Base-by-base conservation (phyloP, 495 filamentous ascomycete genomes). In the Penicillium verhagenii region DNA sequence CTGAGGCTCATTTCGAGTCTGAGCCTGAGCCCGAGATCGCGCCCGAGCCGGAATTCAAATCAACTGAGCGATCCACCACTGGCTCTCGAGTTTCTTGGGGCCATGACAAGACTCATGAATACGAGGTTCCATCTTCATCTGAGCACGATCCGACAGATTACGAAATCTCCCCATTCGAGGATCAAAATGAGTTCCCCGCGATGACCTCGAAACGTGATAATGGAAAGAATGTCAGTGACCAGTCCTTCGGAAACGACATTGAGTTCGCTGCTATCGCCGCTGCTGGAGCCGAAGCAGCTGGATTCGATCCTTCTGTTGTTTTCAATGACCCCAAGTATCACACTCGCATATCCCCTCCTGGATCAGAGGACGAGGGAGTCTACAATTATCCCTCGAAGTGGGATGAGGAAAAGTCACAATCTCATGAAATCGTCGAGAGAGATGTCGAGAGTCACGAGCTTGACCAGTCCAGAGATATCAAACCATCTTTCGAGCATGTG, bases 231-330 rank as follows among this genome's bases (percentile, higher is more conserved):
- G 14, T 60, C 23, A 19, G 49, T 11, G 16, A 24, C 13, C 53
- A 52, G 7, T 58, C 54, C 1, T 60, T 65, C 43, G 67, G 75
- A 7, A 76, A 83, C 23, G 87, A 91, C 52, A 72, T 86, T 35
- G 85, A 82, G 29, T 91, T 91, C 45, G 81, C 85, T 16, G 87
- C 87, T 21, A 82, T 78, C 9, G 63, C 90, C n/a, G 87, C 86
- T 60, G 88, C 87, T 31, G 86, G 82, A 6, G 77, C 88, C 18
- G 66, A 85, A 66, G 81, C 81, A 5, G 78, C 82, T 47, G 87
- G 87, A 0, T 91, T 91, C 54, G 82, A 90, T 64, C 82, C 86
- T 19, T 80, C 87, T 23, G 82, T 90, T 52, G 82, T 91, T 13
- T 82, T 86, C 20, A 74, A 89, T 48, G 78, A 91, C 58, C 80